Conservation (phyloP, 768 basidiomycete species). For the Pulveroboletus sp. region DNA sequence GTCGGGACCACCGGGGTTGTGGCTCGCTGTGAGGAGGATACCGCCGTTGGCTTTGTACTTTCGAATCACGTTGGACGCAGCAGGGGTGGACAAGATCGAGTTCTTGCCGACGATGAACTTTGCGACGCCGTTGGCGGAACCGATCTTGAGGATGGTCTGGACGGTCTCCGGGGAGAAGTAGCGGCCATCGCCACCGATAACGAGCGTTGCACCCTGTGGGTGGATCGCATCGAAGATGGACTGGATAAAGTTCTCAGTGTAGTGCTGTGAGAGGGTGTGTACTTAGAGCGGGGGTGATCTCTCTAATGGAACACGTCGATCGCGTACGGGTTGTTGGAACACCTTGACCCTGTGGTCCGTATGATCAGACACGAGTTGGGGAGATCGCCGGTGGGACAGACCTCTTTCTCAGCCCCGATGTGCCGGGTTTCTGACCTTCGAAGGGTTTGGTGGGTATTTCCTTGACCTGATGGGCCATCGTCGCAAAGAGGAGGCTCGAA, state of each 20-base stretch:
- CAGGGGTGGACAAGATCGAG: constrained; percentile 92
- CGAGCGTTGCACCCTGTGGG: constrained; percentile 73
- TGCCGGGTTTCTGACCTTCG: constrained; percentile 95
- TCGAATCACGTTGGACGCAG: constrained; percentile 92
- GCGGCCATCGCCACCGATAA: constrained; percentile 96
- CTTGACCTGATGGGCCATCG: constrained; percentile 49
- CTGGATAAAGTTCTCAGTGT: constrained; percentile 98
- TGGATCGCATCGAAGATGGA: constrained; percentile 90
- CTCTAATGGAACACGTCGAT: constrained; percentile 12
- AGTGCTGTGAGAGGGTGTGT: constrained; percentile 56
- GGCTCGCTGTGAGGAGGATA: constrained; percentile 93
- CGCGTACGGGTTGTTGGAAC: constrained; percentile 88
- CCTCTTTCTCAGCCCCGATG: constrained; percentile 96
- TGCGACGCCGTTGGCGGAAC: constrained; percentile 87
- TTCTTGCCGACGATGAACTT: constrained; percentile 93
- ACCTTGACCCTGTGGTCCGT: constrained; percentile 74
- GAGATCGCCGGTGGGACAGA: constrained; percentile 27
- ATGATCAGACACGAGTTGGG: constrained; percentile 18
- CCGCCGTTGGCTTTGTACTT: constrained; percentile 96
- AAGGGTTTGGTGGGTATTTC: constrained; percentile 80
- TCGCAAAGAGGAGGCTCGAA: background rate
- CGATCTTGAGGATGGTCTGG: constrained; percentile 90
- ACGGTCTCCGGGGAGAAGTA: constrained; percentile 83
- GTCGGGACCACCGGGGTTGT: constrained; percentile 98
- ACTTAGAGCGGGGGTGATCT: constrained; percentile 17